Percentiles rank a stretch among this genome's conserved stretches.
Conservation (phyloP, 2,329 filamentous ascomycete genomes). For the Sporothrix pallida region DNA sequence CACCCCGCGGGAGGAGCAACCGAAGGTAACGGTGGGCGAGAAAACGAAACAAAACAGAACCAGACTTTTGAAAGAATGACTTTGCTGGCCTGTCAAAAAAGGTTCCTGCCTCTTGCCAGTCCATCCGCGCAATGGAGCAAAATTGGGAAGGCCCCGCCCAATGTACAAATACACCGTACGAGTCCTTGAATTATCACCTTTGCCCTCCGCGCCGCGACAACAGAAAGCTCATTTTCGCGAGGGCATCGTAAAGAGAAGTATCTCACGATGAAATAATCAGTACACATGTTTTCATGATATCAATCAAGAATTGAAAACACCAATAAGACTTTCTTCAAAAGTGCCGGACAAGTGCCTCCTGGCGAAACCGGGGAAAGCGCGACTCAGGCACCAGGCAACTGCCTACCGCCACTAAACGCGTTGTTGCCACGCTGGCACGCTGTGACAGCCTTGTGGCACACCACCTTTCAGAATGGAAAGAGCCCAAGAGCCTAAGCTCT, state of each 20-base stretch:
- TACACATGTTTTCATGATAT: too few relatives aligned
- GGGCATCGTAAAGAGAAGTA: too few relatives aligned
- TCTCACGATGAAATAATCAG: too few relatives aligned
- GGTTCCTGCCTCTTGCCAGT: neutral
- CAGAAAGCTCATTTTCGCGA: too few relatives aligned
- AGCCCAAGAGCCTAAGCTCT: neutral
- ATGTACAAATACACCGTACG: neutral
- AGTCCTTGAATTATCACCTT: neutral
- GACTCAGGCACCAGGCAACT: conserved; percentile 8
- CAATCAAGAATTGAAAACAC: too few relatives aligned
- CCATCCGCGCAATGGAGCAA: conserved; percentile 11
- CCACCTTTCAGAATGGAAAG: conserved; percentile 9
- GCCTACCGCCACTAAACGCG: neutral
- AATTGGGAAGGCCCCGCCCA: conserved; percentile 9
- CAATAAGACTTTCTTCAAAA: too few relatives aligned
- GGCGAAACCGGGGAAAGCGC: neutral
- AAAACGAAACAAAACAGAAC: conserved; percentile 10
- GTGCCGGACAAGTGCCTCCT: too few relatives aligned
- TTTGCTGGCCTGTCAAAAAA: neutral
- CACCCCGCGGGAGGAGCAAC: conserved; percentile 6
- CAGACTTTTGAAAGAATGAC: neutral
- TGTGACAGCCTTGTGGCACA: neutral
- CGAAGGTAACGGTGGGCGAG: conserved; percentile 4
- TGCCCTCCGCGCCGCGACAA: neutral
- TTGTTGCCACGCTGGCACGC: conserved; percentile 25